Evolutionary conservation across 2,329 filamentous ascomycete species (phyloP), one percentile per base, ranked within the genome.

Genomic region (Aspergillus pseudoglaucus): DNA sequence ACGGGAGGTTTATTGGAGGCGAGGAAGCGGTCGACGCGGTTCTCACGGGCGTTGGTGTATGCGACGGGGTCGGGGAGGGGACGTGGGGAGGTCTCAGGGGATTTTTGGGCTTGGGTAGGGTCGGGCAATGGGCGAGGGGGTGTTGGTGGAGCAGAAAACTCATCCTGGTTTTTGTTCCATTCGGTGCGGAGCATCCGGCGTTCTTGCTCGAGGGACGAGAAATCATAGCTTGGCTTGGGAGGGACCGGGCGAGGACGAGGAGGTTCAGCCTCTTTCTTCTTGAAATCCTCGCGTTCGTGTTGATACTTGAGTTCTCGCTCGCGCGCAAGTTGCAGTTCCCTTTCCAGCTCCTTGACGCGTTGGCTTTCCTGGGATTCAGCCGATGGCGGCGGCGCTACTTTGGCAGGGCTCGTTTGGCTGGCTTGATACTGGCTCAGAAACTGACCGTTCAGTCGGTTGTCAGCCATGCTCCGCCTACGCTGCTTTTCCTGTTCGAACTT

Each of bases 361-460:
- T 77, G 79, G 53, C 76, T 81, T 65, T 91, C 80, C 2, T 74
- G 68, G 20, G 72, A 73, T 51, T 69, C 78, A 46, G 15, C 37
- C 7, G 15, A 18, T 20, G 17, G 6, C 10, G 17, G 25, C 75
- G 67, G 17, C 61, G 60, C 62, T 62, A 49, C 69, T 64, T 58
- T 59, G 57, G 61, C 14, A 15, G 59, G 56, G 46, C 67, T 61
- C 52, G 75, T 66, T 62, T 87, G 82, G 56, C 88, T 84, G 17
- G 84, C 82, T 64, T 88, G 85, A 64, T 95, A 95, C 63, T 95
- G 87, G 61, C 87, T 91, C 44, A 95, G 77, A 58, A 85, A 90
- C 62, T 95, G 90, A 2, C 90, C 90, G 51, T 84, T 85, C 18
- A 95, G 75, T 52, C 84, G 81, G 33, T 78, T 76, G 58, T 90